Percentiles rank a stretch among this genome's conserved stretches.
Evolutionary conservation across 345 rosid genomes (phyloP).

Genomic region (Streptanthus diversifolius): DNA sequence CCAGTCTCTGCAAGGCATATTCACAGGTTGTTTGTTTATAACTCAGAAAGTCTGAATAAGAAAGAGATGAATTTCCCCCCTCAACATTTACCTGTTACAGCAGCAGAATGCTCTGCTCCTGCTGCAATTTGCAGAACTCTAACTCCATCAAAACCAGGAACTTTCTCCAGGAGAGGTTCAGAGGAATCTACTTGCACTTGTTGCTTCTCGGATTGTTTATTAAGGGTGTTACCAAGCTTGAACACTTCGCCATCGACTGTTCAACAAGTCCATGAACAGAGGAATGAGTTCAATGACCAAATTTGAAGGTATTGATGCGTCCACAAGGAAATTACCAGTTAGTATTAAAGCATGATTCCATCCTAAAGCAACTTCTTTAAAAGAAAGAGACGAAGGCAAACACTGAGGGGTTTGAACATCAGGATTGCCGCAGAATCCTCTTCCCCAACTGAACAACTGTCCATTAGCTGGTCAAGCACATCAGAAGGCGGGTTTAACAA

Average conservation of each 20-base stretch:
- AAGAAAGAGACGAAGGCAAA: slow-evolving; percentile 36
- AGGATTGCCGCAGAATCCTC: slow-evolving; percentile 53
- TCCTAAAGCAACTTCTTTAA: slow-evolving; percentile 57
- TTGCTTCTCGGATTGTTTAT: slow-evolving; percentile 37
- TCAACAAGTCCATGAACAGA: slow-evolving; percentile 9
- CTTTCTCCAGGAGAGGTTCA: slow-evolving; percentile 41
- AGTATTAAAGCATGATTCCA: slow-evolving; percentile 77
- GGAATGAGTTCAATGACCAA: background rate
- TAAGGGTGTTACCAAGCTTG: slow-evolving; percentile 61
- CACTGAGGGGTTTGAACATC: slow-evolving; percentile 49
- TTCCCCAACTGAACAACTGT: slow-evolving; percentile 70
- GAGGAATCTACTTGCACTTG: slow-evolving; percentile 24
- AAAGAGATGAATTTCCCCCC: background rate
- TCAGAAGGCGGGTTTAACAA: background rate
- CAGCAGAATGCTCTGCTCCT: slow-evolving; percentile 91
- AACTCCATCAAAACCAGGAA: slow-evolving; percentile 41
- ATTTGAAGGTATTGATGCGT: background rate
- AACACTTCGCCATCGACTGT: slow-evolving; percentile 59
- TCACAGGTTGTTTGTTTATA: background rate
- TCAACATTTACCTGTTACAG: slow-evolving; percentile 51
- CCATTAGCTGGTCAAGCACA: slow-evolving; percentile 53
- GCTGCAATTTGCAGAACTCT: slow-evolving; percentile 58
- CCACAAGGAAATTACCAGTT: slow-evolving; percentile 41
- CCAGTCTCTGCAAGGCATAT: slow-evolving; percentile 50
- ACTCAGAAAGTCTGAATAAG: background rate